A percentile compares a stretch with the other conserved stretches of the same genome.
These are phyloP conservation scores for Aspergillaceae sp. DNA, from an alignment of 2,329 filamentous ascomycete genomes.

Conservation along the genomic window DNA sequence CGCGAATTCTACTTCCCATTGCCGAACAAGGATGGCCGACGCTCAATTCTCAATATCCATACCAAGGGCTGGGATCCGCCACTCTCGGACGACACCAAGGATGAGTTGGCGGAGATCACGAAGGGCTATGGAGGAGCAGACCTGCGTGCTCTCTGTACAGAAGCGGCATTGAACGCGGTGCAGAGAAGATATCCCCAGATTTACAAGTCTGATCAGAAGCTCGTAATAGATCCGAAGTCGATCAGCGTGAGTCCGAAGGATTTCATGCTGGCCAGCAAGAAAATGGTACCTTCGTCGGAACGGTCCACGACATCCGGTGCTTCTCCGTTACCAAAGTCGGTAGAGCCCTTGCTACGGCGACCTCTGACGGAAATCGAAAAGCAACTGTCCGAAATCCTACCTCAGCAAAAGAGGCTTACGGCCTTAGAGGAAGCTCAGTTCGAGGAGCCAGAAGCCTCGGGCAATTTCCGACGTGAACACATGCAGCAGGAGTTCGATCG, in stretches of 20 bases:
- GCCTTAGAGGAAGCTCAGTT: slow-evolving; percentile 91
- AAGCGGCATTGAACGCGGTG: slow-evolving; percentile 90
- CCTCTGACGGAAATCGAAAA: slow-evolving; percentile 62
- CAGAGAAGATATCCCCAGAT: slow-evolving; percentile 95
- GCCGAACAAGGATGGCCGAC: slow-evolving; percentile 69
- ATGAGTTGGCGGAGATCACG: slow-evolving; percentile 70
- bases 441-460: slow-evolving; percentile 72
- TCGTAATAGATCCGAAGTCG: slow-evolving; percentile 74
- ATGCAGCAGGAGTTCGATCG: slow-evolving; percentile 73
- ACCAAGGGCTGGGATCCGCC: slow-evolving; percentile 83
- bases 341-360: slow-evolving; percentile 71
- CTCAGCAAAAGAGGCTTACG: slow-evolving; percentile 75
- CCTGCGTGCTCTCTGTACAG: slow-evolving; percentile 84
- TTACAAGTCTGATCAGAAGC: slow-evolving; percentile 80
- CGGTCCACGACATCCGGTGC: slow-evolving; percentile 79
- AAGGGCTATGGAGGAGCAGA: slow-evolving; percentile 97
- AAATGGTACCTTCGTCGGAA: slow-evolving; percentile 91
- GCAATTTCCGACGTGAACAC: slow-evolving; percentile 76
- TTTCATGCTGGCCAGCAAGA: slow-evolving; percentile 95
- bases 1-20: slow-evolving; percentile 97
- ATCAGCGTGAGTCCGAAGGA: slow-evolving; percentile 87
- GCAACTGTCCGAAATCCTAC: slow-evolving; percentile 66
- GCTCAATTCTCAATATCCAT: slow-evolving; percentile 87
- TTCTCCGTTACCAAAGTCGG: slow-evolving; percentile 64
- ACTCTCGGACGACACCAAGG: slow-evolving; percentile 68